Base-by-base conservation (phyloP, 2,329 filamentous ascomycete genomes). In the Emmonsiellopsis sp. region DNA sequence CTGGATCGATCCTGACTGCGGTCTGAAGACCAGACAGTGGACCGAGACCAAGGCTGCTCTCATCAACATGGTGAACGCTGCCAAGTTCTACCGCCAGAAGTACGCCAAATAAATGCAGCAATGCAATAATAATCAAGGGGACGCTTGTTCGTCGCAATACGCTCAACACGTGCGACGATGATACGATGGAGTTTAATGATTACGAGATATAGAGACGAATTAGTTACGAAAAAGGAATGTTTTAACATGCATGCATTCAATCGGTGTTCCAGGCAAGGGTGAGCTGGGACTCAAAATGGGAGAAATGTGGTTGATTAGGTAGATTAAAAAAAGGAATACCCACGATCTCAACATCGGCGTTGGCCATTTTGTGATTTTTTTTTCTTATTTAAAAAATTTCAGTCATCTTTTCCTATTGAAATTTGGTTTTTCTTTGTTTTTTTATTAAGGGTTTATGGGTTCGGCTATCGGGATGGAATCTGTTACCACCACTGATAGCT, bases 1-100 rank as follows among this genome's bases (percentile, higher is more conserved):
- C 73, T 98, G 93, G 93, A 89, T 97, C 79, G 92, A 98, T 82
- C 93, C 93, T 64, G 93, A 98, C 80, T 98, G 93, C 71, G 93
- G 93, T 80, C 85, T 98, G 57, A 98, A 98, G 89, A 98, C 93
- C 65, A 88, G 93, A 67, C 87, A 95, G 80, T 97, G 93, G 92
- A 84, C 87, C 75, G 92, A 98, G 85, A 95, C 91, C 75, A 97
- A 96, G 86, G 89, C 89, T 70, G 89, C 92, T 55, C 79, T 98
- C 70, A 79, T 78, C 79, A 95, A 96, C 85, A 87, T 98, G 89
- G 92, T 98, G 76, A 91, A 92, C 73, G 93, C 93, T 55, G 92
- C 93, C 80, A 96, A 96, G 84, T 86, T 79, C 81, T 97, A 84
- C 90, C 92, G 93, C 73, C 76, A 85, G 75, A 90, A 95, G 82